Evolutionary conservation across 352 stramenopile genomes (phyloP), one percentile per base, ranked within the genome.

Genomic region (Globisporangium ultimum): DNA sequence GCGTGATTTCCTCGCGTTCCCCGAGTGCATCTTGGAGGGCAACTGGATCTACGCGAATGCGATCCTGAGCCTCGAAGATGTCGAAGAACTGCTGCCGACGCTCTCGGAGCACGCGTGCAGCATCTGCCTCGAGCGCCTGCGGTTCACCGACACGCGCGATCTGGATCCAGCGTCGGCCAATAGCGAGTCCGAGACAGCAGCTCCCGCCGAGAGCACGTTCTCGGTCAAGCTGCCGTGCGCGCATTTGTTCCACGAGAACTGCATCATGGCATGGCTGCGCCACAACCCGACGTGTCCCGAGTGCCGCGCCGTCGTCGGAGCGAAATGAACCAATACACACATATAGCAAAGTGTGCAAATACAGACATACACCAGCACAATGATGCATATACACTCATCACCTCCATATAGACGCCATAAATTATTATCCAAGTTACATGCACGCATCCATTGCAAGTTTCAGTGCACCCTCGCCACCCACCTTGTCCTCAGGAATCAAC

Each of bases 171-270:
- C 50, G 1, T 10, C 47, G 41, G 51, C 14, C 22, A 36, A 15
- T 9, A 53, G 24, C 14, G 48, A 50, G 45, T 21, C 38, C 60
- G 22, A 43, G 57, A 48, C 15, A 53, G 24, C 12, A 28, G 14
- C 41, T 46, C n/a, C 53, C 9, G 38, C 17, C 5, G 43, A 61
- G 32, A 66, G 17, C 48, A 56, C 58, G 41, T 75, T 74, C 41
- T 70, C 72, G 2, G 73, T 83, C 17, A 76, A 64, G 24, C 60
- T 87, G 46, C 78, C 78, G 14, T 88, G 78, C 60, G 49, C 55
- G 15, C 78, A 87, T 61, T 43, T 74, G 5, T 87, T 83, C 68
- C 76, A 88, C 49, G 78, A 88, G 45, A 78, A 87, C 63, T 88
- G 78, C 64, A 72, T 81, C 56, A 85, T 88, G 74, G 71, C 75